Conservation (phyloP, 2,329 filamentous ascomycete genomes). For the Phaeosphaeriaceae sp. region DNA sequence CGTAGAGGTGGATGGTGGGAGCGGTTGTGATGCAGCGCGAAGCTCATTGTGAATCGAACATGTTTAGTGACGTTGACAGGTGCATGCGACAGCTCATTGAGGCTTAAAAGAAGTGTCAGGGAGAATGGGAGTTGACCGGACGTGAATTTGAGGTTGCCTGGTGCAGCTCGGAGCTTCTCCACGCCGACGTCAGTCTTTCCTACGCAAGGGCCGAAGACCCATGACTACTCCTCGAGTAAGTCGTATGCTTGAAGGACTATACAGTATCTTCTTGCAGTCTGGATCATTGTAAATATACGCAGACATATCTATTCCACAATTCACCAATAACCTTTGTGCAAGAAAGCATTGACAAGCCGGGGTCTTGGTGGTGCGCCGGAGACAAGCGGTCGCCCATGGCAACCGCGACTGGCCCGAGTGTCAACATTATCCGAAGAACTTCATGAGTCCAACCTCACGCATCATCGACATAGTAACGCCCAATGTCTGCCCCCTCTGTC, state of each 20-base stretch:
- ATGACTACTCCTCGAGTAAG: background rate
- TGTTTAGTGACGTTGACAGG: background rate
- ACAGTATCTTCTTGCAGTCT: background rate
- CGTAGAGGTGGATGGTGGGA: conserved; percentile 1
- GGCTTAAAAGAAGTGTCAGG: conserved; percentile 3
- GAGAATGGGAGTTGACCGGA: conserved; percentile 6
- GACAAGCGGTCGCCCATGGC: conserved; percentile 10
- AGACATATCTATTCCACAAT: background rate
- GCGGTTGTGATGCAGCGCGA: conserved; percentile 12
- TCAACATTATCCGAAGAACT: conserved; percentile 23
- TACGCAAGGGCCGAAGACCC: conserved; percentile 1
- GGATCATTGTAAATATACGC: background rate
- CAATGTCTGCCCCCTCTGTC: conserved; percentile 54
- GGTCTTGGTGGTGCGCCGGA: conserved; percentile 1
- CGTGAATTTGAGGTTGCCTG: conserved; percentile 29
- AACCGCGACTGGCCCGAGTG: conserved; percentile 13
- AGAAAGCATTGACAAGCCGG: background rate
- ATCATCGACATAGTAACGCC: conserved; percentile 33
- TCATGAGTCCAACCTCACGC: conserved; percentile 19
- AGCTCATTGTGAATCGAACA: conserved; percentile 14
- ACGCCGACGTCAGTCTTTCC: conserved; percentile 23
- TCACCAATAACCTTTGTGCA: background rate
- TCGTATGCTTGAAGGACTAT: background rate
- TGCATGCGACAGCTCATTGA: background rate
- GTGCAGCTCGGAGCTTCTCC: conserved; percentile 26